Evolutionary conservation across 305 asterid species (phyloP).

Genomic region (Rubia tinctorum): DNA sequence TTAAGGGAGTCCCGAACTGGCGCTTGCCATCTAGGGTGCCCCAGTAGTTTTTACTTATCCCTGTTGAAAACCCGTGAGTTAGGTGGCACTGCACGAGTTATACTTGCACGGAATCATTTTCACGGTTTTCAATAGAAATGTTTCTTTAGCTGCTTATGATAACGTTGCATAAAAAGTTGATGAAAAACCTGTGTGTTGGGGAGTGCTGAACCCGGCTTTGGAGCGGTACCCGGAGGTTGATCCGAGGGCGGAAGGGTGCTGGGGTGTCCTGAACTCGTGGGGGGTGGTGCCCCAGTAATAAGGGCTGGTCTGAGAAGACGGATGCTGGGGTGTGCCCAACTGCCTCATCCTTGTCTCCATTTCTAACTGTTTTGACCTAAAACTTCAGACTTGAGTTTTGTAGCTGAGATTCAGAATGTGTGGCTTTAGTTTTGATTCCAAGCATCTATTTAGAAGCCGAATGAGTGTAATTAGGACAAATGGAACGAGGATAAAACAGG

Average conservation of each 20-base stretch:
- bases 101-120: no score
- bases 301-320: conserved; percentile 41
- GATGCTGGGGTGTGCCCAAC: conserved; percentile 77
- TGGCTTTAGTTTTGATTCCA: not conserved
- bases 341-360: conserved; percentile 26
- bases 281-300: conserved; percentile 42
- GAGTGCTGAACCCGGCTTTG: conserved; percentile 35
- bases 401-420: not conserved
- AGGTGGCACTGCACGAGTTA: no score
- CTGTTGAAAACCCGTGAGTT: not conserved
- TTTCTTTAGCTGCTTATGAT: no score
- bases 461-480: not conserved
- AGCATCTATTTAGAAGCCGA: not conserved
- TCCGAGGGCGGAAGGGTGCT: conserved; percentile 48
- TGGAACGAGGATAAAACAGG: not conserved
- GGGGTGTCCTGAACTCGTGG: conserved; percentile 58
- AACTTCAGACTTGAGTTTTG: not conserved
- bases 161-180: not conserved
- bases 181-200: conserved; percentile 53
- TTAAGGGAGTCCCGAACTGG: conserved; percentile 9
- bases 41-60: conserved; percentile 46
- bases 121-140: no score
- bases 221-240: conserved; percentile 26
- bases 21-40: conserved; percentile 27
- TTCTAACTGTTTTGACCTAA: conserved; percentile 6